Conservation (phyloP, 768 basidiomycete species). For the Hypsizygus marmoreus region DNA sequence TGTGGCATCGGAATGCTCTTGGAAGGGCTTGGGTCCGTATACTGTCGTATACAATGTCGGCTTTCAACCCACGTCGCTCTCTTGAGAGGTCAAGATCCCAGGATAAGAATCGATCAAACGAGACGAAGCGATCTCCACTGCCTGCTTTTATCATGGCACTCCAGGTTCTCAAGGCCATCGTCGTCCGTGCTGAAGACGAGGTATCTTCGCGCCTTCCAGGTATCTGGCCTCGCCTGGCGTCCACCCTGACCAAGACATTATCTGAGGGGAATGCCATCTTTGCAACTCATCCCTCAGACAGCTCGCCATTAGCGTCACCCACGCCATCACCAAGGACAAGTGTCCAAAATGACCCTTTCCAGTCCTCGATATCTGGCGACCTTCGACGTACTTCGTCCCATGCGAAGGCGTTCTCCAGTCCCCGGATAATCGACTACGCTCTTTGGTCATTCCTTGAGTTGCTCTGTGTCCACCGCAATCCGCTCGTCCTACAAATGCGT, state of each 20-base stretch:
- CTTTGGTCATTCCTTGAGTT: conserved; percentile 75
- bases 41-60: conserved; percentile 56
- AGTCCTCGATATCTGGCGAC: conserved; percentile 26
- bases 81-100: conserved; percentile 50
- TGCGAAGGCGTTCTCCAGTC: conserved; percentile 32
- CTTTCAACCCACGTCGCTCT: conserved; percentile 38
- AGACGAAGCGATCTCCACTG: conserved; percentile 31
- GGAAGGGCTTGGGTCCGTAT: conserved; percentile 63
- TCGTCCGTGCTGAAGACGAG: conserved; percentile 64
- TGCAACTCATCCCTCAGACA: conserved; percentile 42
- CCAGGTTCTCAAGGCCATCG: conserved; percentile 68
- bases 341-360: conserved; percentile 35
- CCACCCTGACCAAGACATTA: conserved; percentile 52
- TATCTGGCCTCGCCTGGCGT: conserved; percentile 64
- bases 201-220: conserved; percentile 55
- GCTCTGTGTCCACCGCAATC: conserved; percentile 60
- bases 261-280: conserved; percentile 66
- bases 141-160: conserved; percentile 52
- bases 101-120: conserved; percentile 32
- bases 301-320: conserved; percentile 54
- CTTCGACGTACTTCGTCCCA: conserved; percentile 26
- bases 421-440: conserved; percentile 68
- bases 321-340: conserved; percentile 51
- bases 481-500: conserved; percentile 67
- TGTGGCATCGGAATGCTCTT: conserved; percentile 47